Conservation (phyloP, 495 filamentous ascomycete species). For the Penicillium ochrochloron region DNA sequence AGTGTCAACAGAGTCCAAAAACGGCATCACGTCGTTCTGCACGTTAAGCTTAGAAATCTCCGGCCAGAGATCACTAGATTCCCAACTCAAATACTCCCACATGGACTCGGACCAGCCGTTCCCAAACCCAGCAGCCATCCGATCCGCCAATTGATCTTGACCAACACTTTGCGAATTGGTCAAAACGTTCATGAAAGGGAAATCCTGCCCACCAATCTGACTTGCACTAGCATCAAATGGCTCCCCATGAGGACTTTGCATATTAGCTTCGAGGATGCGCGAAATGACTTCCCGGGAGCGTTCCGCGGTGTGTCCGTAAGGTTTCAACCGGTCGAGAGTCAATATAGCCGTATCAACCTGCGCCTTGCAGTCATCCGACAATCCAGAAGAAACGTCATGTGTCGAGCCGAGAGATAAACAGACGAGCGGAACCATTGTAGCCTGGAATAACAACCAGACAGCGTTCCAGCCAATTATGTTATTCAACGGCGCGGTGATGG, state of each 20-base stretch:
- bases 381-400: slow-evolving; percentile 50
- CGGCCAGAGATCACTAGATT: slow-evolving; percentile 30
- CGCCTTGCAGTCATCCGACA: slow-evolving; percentile 38
- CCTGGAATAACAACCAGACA: slow-evolving; percentile 77
- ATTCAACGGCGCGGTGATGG: slow-evolving; percentile 61
- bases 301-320: slow-evolving; percentile 67
- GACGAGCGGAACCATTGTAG: slow-evolving; percentile 73
- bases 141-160: slow-evolving; percentile 16
- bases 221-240: slow-evolving; percentile 8
- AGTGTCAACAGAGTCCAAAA: slow-evolving; percentile 4
- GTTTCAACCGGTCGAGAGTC: slow-evolving; percentile 65
- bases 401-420: slow-evolving; percentile 53
- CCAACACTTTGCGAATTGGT: neutral
- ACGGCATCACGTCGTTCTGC: slow-evolving; percentile 12
- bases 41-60: slow-evolving; percentile 11
- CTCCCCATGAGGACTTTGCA: neutral
- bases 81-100: slow-evolving; percentile 39
- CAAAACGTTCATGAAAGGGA: neutral
- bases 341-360: slow-evolving; percentile 67
- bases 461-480: slow-evolving; percentile 79
- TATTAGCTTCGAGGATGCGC: slow-evolving; percentile 63
- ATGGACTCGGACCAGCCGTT: slow-evolving; percentile 28
- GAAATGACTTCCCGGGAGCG: slow-evolving; percentile 65
- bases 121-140: slow-evolving; percentile 23
- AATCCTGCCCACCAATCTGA: slow-evolving; percentile 4